Conservation (phyloP, 768 basidiomycete genomes). For the Leccinum broughii region DNA sequence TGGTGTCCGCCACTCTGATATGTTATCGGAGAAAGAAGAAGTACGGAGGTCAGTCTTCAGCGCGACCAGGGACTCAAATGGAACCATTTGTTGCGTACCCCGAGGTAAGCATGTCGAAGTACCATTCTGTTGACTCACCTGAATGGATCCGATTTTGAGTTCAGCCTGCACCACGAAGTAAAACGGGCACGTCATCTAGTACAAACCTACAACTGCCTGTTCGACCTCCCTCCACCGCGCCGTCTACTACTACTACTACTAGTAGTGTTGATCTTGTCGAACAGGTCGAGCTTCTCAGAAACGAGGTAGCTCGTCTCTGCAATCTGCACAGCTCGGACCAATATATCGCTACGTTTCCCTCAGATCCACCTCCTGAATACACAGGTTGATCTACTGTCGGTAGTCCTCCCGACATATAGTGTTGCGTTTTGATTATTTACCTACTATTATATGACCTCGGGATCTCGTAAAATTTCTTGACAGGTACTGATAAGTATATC, state of each 20-base stretch:
- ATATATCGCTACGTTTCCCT: not conserved
- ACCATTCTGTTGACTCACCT: not conserved
- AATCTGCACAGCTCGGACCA: not conserved
- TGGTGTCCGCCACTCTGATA: not conserved
- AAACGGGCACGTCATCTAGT: not conserved
- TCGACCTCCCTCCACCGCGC: not conserved
- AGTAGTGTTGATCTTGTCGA: not conserved
- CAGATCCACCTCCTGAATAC: constrained; percentile 6
- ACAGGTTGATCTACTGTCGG: not conserved
- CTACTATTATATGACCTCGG: too few species aligned
- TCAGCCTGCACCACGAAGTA: not conserved
- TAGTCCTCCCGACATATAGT: not conserved
- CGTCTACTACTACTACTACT: not conserved
- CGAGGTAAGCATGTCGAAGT: not conserved
- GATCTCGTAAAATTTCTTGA: too few species aligned
- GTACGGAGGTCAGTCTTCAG: not conserved
- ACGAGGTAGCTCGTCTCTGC: not conserved
- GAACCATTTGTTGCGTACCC: not conserved
- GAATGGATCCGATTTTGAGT: not conserved
- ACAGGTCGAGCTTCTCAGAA: not conserved
- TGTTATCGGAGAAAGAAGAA: not conserved
- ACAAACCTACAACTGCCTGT: not conserved
- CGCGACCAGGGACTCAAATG: not conserved
- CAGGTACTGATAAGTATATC: too few species aligned
- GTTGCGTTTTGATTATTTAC: not conserved